phyloP scores from a whole-genome alignment of 768 basidiomycete species.

The Boletus subcaerulescens region DNA sequence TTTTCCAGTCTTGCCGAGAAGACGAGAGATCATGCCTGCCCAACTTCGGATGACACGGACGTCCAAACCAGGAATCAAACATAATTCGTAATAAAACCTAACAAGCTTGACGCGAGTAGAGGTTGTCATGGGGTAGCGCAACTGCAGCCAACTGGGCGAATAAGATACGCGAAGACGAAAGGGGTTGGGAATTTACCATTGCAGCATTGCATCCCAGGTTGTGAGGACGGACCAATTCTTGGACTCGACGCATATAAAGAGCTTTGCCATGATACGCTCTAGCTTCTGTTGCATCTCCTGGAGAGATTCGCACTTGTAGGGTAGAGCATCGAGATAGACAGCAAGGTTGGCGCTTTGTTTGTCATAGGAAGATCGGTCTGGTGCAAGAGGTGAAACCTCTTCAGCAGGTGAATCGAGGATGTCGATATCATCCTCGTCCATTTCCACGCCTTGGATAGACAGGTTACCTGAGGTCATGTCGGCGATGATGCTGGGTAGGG shows the following conservation, averaged over 20 bases:
- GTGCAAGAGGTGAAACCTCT: constrained; percentile 19
- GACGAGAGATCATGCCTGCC: constrained; percentile 74
- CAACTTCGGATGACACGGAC: constrained; percentile 67
- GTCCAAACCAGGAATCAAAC: constrained; percentile 72
- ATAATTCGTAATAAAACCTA: constrained; percentile 74
- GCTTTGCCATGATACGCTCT: constrained; percentile 65
- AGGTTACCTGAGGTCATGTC: constrained; percentile 24
- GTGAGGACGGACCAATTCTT: constrained; percentile 73
- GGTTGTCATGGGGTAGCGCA: constrained; percentile 76
- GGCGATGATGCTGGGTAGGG: constrained; percentile 21
- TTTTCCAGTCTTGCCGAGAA: constrained; percentile 65
- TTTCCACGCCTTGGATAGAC: constrained; percentile 28
- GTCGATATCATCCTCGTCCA: constrained; percentile 60
- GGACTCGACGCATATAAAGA: constrained; percentile 66
- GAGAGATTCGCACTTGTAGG: constrained; percentile 69
- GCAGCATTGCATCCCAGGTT: constrained; percentile 77
- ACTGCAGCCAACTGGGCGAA: constrained; percentile 64
- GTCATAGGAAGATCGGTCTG: constrained; percentile 44
- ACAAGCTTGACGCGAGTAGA: constrained; percentile 70
- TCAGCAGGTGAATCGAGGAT: constrained; percentile 41
- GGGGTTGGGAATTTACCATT: constrained; percentile 50
- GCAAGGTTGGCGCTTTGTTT: constrained; percentile 60
- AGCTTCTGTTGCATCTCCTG: constrained; percentile 71
- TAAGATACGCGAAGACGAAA: constrained; percentile 5
- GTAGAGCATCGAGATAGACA: constrained; percentile 63